Percentiles rank a stretch among this genome's conserved stretches.
phyloP scores from a whole-genome alignment of 768 basidiomycete species.

The Boletus edulis region DNA sequence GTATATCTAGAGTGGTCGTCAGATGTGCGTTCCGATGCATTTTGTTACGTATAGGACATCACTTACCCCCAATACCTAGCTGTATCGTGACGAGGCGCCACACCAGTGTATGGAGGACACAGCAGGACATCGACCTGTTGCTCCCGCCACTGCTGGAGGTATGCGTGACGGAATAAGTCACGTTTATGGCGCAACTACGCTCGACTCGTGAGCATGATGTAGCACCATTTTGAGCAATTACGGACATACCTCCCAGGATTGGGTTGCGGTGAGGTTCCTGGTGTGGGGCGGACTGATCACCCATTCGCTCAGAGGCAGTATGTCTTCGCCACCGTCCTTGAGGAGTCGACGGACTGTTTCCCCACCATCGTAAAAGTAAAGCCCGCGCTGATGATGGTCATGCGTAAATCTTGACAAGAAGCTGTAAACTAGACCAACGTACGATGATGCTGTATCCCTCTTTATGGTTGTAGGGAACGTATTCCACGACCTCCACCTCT shows the following conservation, averaged over 20 bases:
- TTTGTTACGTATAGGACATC: not conserved
- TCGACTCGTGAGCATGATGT: slow-evolving; percentile 1
- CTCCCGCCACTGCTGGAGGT: slow-evolving; percentile 37
- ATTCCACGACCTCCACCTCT: slow-evolving; percentile 37
- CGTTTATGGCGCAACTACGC: slow-evolving; percentile 29
- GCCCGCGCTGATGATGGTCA: slow-evolving; percentile 24
- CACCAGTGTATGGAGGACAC: slow-evolving; percentile 33
- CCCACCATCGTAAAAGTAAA: slow-evolving; percentile 42
- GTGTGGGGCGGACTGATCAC: slow-evolving; percentile 28
- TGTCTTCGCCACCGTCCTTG: slow-evolving; percentile 32
- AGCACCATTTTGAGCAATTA: not conserved
- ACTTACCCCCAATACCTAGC: slow-evolving; percentile 34
- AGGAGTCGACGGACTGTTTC: slow-evolving; percentile 20
- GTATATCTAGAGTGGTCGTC: slow-evolving; percentile 33
- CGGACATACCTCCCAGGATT: slow-evolving; percentile 30
- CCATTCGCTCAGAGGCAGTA: slow-evolving; percentile 38
- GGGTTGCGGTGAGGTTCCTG: slow-evolving; percentile 21
- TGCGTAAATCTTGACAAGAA: not conserved
- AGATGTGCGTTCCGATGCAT: not conserved
- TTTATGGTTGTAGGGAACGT: slow-evolving; percentile 34
- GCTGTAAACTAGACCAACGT: not conserved
- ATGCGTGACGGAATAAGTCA: slow-evolving; percentile 34
- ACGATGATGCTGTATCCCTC: slow-evolving; percentile 33
- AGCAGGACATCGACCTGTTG: slow-evolving; percentile 41
- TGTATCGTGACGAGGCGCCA: slow-evolving; percentile 38